Conservation (phyloP, 805 yeast species). For the Ogataea paradorogensis region DNA sequence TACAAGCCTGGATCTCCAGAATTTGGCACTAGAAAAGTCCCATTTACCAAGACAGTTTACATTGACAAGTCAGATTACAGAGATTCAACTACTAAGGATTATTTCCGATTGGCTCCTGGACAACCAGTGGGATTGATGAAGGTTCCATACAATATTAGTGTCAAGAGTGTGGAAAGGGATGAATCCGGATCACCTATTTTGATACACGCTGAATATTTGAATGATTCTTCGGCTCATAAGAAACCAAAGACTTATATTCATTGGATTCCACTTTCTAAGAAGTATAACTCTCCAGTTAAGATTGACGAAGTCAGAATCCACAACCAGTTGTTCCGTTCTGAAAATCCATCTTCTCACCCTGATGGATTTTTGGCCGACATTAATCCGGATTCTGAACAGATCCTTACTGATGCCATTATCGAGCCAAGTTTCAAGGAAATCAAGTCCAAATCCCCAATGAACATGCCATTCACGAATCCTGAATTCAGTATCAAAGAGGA, state of each 20-base stretch:
- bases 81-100: slow-evolving; percentile 62
- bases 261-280: slow-evolving; percentile 80
- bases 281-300: slow-evolving; percentile 58
- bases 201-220: slow-evolving; percentile 79
- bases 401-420: slow-evolving; percentile 61
- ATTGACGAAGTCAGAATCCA: slow-evolving; percentile 81
- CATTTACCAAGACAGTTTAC: slow-evolving; percentile 73
- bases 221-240: slow-evolving; percentile 48
- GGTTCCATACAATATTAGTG: slow-evolving; percentile 81
- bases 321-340: slow-evolving; percentile 83
- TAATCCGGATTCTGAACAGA: slow-evolving; percentile 73
- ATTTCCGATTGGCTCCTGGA: slow-evolving; percentile 89
- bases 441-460: slow-evolving; percentile 71
- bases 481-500: slow-evolving; percentile 74
- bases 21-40: slow-evolving; percentile 72
- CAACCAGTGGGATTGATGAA: slow-evolving; percentile 94
- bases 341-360: slow-evolving; percentile 85
- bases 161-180: slow-evolving; percentile 63
- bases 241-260: slow-evolving; percentile 96
- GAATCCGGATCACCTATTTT: slow-evolving; percentile 58
- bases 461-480: slow-evolving; percentile 50
- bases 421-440: slow-evolving; percentile 77
- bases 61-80: slow-evolving; percentile 89
- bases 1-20: slow-evolving; percentile 82
- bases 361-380: slow-evolving; percentile 86